A percentile compares a stretch with the other conserved stretches of the same genome.
Evolutionary conservation across 371 early-diverging fungal species (phyloP).

Genomic region (Blyttiomyces sp.): DNA sequence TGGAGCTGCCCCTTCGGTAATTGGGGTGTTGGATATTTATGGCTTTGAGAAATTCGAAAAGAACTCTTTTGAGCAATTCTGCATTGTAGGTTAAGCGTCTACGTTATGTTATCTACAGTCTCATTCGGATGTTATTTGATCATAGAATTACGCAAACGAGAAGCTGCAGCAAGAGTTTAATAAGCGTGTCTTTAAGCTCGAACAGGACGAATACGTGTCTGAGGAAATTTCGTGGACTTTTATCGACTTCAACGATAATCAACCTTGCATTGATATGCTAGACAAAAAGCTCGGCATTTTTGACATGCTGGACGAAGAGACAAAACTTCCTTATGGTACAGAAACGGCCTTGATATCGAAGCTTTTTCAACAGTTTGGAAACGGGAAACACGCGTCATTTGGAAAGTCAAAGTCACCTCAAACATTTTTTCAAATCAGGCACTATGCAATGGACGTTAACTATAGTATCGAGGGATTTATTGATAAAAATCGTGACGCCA

Average conservation of each 20-base stretch:
- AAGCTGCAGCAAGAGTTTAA: conserved; percentile 75
- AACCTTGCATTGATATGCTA: conserved; percentile 98
- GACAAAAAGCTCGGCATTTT: conserved; percentile 96
- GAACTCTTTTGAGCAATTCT: conserved; percentile 99
- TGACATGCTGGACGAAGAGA: conserved; percentile 93
- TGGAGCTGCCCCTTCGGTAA: conserved; percentile 58
- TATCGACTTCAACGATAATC: conserved; percentile 97
- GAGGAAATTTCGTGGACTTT: conserved; percentile 89
- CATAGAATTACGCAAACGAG: conserved; percentile 76
- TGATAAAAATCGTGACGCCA: conserved; percentile 98
- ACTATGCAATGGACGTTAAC: conserved; percentile 69
- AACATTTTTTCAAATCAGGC: conserved; percentile 70
- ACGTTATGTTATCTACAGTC: neutral
- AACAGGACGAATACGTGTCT: conserved; percentile 95
- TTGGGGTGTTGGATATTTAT: conserved; percentile 96
- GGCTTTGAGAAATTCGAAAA: conserved; percentile 96
- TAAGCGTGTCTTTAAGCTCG: conserved; percentile 92
- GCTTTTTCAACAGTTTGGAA: conserved; percentile 73
- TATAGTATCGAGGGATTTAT: conserved; percentile 94
- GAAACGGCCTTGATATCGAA: conserved; percentile 84
- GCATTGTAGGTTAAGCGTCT: conserved; percentile 42
- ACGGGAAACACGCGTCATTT: conserved; percentile 72
- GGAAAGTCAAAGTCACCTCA: conserved; percentile 84
- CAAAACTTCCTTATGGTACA: conserved; percentile 87
- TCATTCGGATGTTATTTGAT: neutral